Evolutionary conservation across 768 basidiomycete genomes (phyloP).

Genomic region (Dioszegia crocea): DNA sequence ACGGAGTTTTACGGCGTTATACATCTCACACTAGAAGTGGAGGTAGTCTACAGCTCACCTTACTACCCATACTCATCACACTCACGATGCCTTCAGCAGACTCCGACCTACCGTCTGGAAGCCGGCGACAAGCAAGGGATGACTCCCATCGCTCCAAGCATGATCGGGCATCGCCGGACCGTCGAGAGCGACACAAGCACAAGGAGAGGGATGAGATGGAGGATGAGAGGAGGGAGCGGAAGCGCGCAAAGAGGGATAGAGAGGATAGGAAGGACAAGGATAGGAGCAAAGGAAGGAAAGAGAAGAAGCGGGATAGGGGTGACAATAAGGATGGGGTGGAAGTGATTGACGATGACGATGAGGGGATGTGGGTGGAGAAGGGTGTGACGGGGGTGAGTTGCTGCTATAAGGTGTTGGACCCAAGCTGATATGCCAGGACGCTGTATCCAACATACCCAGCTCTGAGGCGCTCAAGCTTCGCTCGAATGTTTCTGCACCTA

Average conservation of each 20-base stretch:
- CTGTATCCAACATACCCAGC: constrained; percentile 65
- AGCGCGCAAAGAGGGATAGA: constrained; percentile 44
- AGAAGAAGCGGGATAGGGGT: constrained; percentile 35
- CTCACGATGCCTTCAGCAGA: background rate
- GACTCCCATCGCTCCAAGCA: background rate
- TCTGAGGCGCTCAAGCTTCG: constrained; percentile 66
- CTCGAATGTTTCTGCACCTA: constrained; percentile 58
- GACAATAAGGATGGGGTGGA: constrained; percentile 48
- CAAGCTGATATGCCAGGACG: constrained; percentile 19
- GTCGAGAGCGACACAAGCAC: constrained; percentile 2
- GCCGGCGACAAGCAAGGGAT: background rate
- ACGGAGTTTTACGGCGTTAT: too few relatives aligned
- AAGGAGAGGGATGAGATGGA: constrained; percentile 34
- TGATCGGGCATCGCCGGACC: background rate
- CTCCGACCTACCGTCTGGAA: background rate
- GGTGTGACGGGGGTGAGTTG: constrained; percentile 33
- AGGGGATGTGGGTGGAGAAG: constrained; percentile 58
- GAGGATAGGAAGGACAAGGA: constrained; percentile 32
- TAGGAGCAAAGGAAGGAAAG: constrained; percentile 48
- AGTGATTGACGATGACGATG: constrained; percentile 61
- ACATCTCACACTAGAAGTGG: too few relatives aligned
- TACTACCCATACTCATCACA: too few relatives aligned
- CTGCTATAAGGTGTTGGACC: constrained; percentile 8
- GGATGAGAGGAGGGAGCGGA: constrained; percentile 33
- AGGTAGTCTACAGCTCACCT: too few relatives aligned